Base-by-base conservation (phyloP, 495 filamentous ascomycete genomes). In the Xylaria sp. region DNA sequence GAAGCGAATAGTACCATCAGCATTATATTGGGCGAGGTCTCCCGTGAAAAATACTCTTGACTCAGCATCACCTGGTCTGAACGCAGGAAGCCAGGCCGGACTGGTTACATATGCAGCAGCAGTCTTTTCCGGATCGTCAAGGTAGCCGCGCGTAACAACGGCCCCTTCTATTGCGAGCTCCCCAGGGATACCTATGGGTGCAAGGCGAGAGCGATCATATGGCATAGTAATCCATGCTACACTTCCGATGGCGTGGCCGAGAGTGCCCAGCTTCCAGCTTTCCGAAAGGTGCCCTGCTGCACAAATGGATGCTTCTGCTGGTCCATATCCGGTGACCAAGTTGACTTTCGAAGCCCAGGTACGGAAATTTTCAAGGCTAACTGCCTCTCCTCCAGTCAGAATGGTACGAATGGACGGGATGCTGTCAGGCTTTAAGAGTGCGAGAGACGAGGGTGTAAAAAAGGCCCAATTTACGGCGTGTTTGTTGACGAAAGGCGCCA, bases 151-250 rank as follows among this genome's bases (percentile, higher is more conserved):
- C 12, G 70, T 74, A 5, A 84, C 70, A 0, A 73, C 33, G 2
- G 80, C 73, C 1, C 81, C 80, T 68, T 83, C 80, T 14, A 83
- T 70, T 0, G 79, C 35, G 0, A 83, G 66, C 63, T 83, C 81
- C 14, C 80, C 81, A 5, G 65, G n/a, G 0, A 40, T 69, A 6
- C 86, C 85, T 26, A 87, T 43, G 0, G 84, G 85, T 7, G 79
- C 77, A 8, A 88, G 76, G 15, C 78, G 75, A 59, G 85, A 69
- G 48, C 84, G 82, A 69, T 88, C 77, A 0, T 84, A 81, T 1
- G 82, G 72, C 61, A 88, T 84, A 26, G 85, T 80, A 26, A 89
- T 80, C 87, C 87, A 88, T 1, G 84, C 83, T 24, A 68, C 50
- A 80, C 74, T 37, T 78, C 83, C 73, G 74, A 81, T 21, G 77